Evolutionary conservation across 2,329 filamentous ascomycete genomes (phyloP).

Genomic region (Fusarium hainanense): DNA sequence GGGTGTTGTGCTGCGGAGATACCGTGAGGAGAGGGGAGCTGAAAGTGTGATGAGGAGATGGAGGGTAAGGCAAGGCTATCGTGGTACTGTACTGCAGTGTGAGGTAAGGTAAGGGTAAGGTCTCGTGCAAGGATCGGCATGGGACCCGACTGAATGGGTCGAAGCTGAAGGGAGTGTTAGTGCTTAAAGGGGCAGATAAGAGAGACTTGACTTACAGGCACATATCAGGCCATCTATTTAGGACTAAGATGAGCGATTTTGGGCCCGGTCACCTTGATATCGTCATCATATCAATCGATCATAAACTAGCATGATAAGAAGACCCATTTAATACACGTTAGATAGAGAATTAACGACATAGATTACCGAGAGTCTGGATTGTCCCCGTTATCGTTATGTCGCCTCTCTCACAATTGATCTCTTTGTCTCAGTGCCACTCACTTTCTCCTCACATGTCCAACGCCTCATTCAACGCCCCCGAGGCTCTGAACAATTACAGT

Average conservation of each 20-base stretch:
- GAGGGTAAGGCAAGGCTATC: background rate
- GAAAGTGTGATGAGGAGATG: background rate
- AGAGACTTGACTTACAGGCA: background rate
- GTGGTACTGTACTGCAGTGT: background rate
- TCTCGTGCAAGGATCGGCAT: slow-evolving; percentile 21
- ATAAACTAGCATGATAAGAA: background rate
- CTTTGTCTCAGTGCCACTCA: background rate
- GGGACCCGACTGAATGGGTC: background rate
- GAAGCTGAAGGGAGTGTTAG: background rate
- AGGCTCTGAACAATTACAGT: background rate
- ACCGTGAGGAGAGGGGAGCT: slow-evolving; percentile 31
- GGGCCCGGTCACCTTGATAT: background rate
- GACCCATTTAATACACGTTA: background rate
- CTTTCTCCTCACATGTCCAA: slow-evolving; percentile 21
- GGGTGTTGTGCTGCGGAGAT: slow-evolving; percentile 22
- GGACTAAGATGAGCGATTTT: slow-evolving; percentile 10
- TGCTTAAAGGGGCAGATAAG: background rate
- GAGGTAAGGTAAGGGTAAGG: background rate
- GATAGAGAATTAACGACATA: background rate
- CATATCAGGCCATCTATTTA: background rate
- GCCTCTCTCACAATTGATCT: background rate
- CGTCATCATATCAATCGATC: background rate
- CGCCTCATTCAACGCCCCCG: slow-evolving; percentile 1
- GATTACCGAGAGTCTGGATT: slow-evolving; percentile 1
- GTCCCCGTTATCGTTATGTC: background rate